These are phyloP conservation scores for Sporothrix schenckii DNA, from an alignment of 2,329 filamentous ascomycete genomes.

Conservation along the genomic window DNA sequence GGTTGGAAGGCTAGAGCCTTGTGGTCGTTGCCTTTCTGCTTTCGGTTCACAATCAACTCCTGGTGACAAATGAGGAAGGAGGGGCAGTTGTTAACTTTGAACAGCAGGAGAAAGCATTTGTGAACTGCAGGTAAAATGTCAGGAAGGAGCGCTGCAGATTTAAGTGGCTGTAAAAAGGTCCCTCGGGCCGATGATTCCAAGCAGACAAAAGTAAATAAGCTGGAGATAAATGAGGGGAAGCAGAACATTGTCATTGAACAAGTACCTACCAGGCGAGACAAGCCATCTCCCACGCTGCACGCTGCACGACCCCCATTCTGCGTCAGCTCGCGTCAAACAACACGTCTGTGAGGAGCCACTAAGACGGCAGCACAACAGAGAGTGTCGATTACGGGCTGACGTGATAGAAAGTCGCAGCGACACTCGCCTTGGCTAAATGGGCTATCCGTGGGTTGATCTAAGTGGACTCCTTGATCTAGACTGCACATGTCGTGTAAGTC, in stretches of 20 bases:
- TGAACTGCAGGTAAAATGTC: background rate
- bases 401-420: conserved; percentile 2
- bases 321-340: background rate
- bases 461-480: background rate
- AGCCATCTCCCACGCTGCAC: conserved; percentile 6
- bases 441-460: background rate
- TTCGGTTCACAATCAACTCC: conserved; percentile 15
- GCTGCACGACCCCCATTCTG: background rate
- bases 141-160: background rate
- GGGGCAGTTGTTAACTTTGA: conserved; percentile 5
- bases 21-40: conserved; percentile 11
- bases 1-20: conserved; percentile 19
- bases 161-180: background rate
- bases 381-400: background rate
- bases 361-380: background rate
- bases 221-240: background rate
- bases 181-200: conserved; percentile 9
- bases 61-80: conserved; percentile 4
- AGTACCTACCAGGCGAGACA: background rate
- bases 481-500: conserved; percentile 7
- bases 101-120: conserved; percentile 6
- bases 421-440: conserved; percentile 5
- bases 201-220: background rate
- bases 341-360: background rate
- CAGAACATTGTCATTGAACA: background rate